A percentile compares a stretch with the other conserved stretches of the same genome.
Evolutionary conservation across 345 rosid genomes (phyloP).

Genomic region (Abelmoschus esculentus): DNA sequence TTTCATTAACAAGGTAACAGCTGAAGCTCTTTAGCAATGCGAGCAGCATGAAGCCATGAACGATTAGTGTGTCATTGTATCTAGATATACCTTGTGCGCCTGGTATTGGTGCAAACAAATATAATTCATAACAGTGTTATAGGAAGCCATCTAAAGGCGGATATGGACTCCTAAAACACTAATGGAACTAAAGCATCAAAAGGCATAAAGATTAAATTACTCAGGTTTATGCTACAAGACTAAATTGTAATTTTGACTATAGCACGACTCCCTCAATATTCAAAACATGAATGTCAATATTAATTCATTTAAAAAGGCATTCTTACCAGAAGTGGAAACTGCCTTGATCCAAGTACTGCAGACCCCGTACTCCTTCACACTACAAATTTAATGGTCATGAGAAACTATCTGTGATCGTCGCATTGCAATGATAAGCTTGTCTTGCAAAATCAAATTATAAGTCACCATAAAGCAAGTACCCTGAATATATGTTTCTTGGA

Average conservation of each 20-base stretch:
- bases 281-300: not conserved
- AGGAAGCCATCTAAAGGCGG: too few relatives aligned
- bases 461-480: not conserved
- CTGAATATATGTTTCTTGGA: not conserved
- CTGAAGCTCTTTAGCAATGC: not conserved
- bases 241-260: not conserved
- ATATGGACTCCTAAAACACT: not conserved
- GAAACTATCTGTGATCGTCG: not conserved
- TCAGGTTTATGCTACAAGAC: not conserved
- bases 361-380: slow-evolving; percentile 42
- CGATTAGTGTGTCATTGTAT: not conserved
- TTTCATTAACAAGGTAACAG: not conserved
- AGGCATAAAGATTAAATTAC: not conserved
- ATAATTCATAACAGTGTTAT: not conserved
- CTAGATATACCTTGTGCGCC: not conserved
- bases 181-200: not conserved
- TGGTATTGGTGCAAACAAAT: not conserved
- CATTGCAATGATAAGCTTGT: not conserved
- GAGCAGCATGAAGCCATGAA: not conserved
- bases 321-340: slow-evolving; percentile 24
- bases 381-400: slow-evolving; percentile 15
- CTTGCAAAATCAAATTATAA: not conserved
- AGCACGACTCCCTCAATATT: not conserved
- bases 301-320: not conserved
- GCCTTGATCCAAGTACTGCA: slow-evolving; percentile 43